phyloP scores from a whole-genome alignment of 257 asterid genomes.

The Cinchona pubescens region DNA sequence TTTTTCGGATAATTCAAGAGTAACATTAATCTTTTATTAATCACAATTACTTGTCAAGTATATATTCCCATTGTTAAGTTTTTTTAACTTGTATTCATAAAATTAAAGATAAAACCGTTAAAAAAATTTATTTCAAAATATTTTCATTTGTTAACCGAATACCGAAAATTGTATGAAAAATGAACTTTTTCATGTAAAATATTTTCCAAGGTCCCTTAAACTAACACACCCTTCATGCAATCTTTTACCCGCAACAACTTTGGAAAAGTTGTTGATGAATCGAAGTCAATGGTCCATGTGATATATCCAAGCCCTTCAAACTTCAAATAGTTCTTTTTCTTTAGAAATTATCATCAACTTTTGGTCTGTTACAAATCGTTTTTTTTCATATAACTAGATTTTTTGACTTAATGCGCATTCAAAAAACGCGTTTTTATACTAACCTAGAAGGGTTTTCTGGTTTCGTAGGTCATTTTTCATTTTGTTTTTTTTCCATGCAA shows the following conservation, averaged over 20 bases:
- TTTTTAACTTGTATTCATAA: too few species aligned
- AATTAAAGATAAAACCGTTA: too few species aligned
- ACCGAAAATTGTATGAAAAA: too few species aligned
- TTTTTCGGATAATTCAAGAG: too few species aligned
- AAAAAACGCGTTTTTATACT: conserved; percentile 1
- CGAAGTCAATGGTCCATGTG: not conserved
- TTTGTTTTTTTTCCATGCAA: not conserved
- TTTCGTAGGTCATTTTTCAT: not conserved
- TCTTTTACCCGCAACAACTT: not conserved
- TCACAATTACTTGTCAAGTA: too few species aligned
- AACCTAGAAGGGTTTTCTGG: not conserved
- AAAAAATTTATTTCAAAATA: too few species aligned
- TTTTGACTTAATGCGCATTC: conserved; percentile 6
- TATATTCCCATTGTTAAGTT: too few species aligned
- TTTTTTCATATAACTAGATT: not conserved
- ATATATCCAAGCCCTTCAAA: not conserved
- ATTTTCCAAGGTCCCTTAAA: too few species aligned
- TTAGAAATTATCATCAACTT: not conserved
- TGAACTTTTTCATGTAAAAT: too few species aligned
- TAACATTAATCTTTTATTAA: too few species aligned
- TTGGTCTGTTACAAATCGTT: not conserved
- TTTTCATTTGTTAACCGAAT: too few species aligned
- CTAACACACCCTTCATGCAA: too few species aligned
- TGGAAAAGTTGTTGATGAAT: not conserved
- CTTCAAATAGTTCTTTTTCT: not conserved